phyloP scores from a whole-genome alignment of 805 yeast genomes.

The Wickerhamomyces alni region DNA sequence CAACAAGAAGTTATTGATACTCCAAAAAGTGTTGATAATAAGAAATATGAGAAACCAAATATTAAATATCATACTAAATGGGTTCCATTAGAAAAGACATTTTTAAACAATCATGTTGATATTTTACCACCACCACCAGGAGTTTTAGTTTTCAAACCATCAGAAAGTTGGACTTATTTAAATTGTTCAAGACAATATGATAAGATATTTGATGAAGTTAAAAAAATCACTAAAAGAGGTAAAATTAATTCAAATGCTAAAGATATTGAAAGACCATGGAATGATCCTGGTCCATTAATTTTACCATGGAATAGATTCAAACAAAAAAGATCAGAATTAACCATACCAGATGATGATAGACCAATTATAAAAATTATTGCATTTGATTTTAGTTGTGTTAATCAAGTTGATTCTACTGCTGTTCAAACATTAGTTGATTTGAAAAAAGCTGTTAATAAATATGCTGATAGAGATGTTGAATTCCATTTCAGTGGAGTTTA shows the following conservation, averaged over 20 bases:
- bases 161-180: conserved; percentile 77
- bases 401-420: conserved; percentile 74
- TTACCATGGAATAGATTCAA: conserved; percentile 21
- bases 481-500: conserved; percentile 83
- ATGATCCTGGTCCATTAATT: conserved; percentile 68
- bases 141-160: conserved; percentile 75
- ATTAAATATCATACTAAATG: conserved; percentile 52
- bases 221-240: conserved; percentile 56
- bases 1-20: conserved; percentile 10
- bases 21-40: too few relatives aligned
- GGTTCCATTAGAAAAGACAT: conserved; percentile 54
- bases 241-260: conserved; percentile 28
- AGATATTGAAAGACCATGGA: conserved; percentile 73
- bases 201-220: conserved; percentile 59
- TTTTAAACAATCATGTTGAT: conserved; percentile 48
- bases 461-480: conserved; percentile 80
- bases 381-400: conserved; percentile 74
- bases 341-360: conserved; percentile 38
- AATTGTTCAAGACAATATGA: conserved; percentile 75
- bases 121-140: conserved; percentile 86
- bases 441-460: conserved; percentile 61
- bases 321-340: conserved; percentile 15
- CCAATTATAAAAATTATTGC: conserved; percentile 70
- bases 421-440: conserved; percentile 74
- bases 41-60: conserved; percentile 1